Base-by-base conservation (phyloP, 2,329 filamentous ascomycete species). In the Sclerotiophoma versabilis region DNA sequence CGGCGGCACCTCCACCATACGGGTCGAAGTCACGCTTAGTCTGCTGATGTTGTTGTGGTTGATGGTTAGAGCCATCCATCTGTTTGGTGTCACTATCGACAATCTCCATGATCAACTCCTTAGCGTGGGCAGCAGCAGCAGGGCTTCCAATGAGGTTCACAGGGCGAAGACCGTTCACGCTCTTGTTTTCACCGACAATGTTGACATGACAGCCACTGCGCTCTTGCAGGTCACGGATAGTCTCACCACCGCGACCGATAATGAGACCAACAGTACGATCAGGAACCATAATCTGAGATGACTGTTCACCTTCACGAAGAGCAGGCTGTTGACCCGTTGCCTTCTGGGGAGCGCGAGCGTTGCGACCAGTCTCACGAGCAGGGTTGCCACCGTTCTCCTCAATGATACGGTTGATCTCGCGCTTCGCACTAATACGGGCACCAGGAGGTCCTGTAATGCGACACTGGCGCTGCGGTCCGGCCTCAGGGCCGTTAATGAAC, bases 121-220 rank as follows among this genome's bases (percentile, higher is more conserved):
- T 93, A 32, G 92, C 92, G 59, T 86, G 84, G 39, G 86, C 86
- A 42, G 91, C 89, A 46, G 91, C 88, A 66, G 88, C 84, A 34
- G 84, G 84, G 34, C 87, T 87, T 54, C 92, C 92, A 64, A 96
- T 96, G 42, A 96, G 82, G 72, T 96, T 96, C 59, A 96, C 92
- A 23, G 93, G 92, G 44, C 92, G 87, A 58, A 96, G 81, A 37
- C 92, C 92, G 70, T 96, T 96, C 63, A 96, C 85, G 71, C 91
- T 96, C 82, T 96, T 96, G 63, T 91, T 91, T 77, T 96, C 92
- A 66, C 90, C 90, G 33, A 96, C 91, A 69, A 96, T 96, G 75
- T 96, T 96, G 74, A 96, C 92, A 75, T 96, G 93, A 74, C 92
- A 96, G n/a, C 90, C 91, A 66, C 90, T 95, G 58, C 91, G 84